Base-by-base conservation (phyloP, 805 yeast species). In the Teunomyces lycoperdinae region DNA sequence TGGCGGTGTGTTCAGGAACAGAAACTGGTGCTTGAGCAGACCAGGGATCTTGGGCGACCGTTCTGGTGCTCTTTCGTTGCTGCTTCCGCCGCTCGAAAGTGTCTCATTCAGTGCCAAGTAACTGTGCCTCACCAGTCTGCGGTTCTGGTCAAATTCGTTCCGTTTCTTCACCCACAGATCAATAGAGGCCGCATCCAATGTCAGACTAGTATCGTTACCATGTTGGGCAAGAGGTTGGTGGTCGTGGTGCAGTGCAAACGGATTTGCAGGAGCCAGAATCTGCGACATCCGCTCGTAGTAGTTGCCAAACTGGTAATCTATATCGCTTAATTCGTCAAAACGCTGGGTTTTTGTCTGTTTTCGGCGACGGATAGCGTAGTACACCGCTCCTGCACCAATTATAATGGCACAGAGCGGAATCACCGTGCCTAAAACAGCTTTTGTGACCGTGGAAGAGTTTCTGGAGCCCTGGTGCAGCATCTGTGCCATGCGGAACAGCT, bases 141-240 rank as follows among this genome's bases (percentile, higher is more conserved):
- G 52, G 29, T 57, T 52, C 33, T 53, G 59, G 5, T 74, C 81
- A 51, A 66, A 78, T 47, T 73, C 73, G 46, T 74, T 74, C 51
- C 83, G 61, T 56, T 79, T 79, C 27, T 71, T 66, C 38, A 73
- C 71, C 83, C 83, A 79, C 17, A 81, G 76, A 49, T 73, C 74
- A 20, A 80, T 73, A 4, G 83, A 78, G 8, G 74, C 62, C 26
- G 66, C 76, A 44, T 77, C 84, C 29, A 73, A 53, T 0, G 77
- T 71, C 1, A 73, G 68, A 29, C 50, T 58, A 2, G 67, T 58
- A 46, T 73, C 76, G 49, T 65, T 63, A 27, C 30, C 31, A 24
- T 26, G n/a, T 40, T 45, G 13, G 17, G 47, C 2, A 42, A n/a
- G 14, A 26, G 43, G n/a, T 42, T 34, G 17, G 24, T 44, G 32